phyloP scores from a whole-genome alignment of 805 yeast genomes.

The Isabelozyma rhagii region DNA sequence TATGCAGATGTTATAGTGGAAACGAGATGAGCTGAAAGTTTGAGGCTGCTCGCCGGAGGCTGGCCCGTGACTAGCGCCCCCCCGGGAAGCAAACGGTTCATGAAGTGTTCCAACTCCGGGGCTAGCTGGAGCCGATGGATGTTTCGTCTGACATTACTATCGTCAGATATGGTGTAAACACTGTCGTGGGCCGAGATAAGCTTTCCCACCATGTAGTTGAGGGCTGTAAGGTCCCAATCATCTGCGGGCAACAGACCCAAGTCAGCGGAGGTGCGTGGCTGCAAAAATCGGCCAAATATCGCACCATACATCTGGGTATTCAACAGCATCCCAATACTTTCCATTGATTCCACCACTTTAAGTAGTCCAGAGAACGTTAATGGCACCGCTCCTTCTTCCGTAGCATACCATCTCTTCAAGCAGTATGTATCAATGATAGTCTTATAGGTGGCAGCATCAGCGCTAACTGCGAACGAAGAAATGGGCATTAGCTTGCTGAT shows the following conservation, averaged over 20 bases:
- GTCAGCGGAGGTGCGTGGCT: slow-evolving; percentile 10
- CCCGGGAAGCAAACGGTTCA: slow-evolving; percentile 3
- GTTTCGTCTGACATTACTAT: slow-evolving; percentile 3
- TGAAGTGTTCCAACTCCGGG: neutral
- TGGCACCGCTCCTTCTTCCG: neutral
- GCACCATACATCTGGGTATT: neutral
- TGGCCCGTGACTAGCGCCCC: neutral
- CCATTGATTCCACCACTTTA: neutral
- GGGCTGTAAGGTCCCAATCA: slow-evolving; percentile 3
- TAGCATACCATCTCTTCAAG: neutral
- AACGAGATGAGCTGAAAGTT: slow-evolving; percentile 15
- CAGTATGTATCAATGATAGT: neutral
- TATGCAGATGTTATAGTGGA: neutral
- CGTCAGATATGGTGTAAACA: slow-evolving; percentile 5
- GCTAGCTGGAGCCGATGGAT: slow-evolving; percentile 5
- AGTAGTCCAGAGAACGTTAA: neutral
- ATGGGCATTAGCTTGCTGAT: neutral
- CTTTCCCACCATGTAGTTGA: slow-evolving; percentile 9
- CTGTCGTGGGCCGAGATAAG: slow-evolving; percentile 13
- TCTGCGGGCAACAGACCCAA: no score
- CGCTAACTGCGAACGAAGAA: neutral
- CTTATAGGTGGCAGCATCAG: neutral
- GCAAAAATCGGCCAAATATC: slow-evolving; percentile 15
- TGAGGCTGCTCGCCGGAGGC: slow-evolving; percentile 11
- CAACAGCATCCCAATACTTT: neutral